Evolutionary conservation across 1,284 basidiomycete species (phyloP), one percentile per base, ranked within the genome.

Genomic region (Puccinia novopanici): DNA sequence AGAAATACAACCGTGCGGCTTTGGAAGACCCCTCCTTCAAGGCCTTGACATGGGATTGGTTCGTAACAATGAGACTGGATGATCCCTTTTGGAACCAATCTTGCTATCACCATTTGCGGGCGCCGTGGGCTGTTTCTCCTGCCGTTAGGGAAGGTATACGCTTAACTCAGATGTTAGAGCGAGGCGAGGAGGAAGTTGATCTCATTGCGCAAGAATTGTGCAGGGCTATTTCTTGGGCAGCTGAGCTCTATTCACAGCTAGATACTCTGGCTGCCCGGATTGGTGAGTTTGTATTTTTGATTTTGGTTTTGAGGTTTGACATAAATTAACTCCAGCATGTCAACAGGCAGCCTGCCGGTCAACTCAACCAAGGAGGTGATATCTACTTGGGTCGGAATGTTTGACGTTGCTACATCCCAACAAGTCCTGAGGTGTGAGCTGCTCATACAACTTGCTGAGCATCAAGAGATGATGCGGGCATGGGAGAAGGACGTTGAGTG

Each of bases 391-490:
- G 37, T 67, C 4, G 63, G 63, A 8, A 67, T 22, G n/a, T 40
- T 67, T 8, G 63, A 67, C 37, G 1, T n/a, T 8, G 37, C 40
- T 3, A 67, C 63, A 22, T 9, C 37, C 1, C 34, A 67, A 19
- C 37, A 67, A 42, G 63, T 67, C 8, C 37, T 67, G 12, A 67
- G 27, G 19, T 42, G 22, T 24, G 42, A 67, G 37, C 17, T 67
- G 30, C 45, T 17, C 42, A n/a, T 45, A 1, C 63, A 67, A 30
- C 63, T n/a, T 22, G 19, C 34, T 2, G 63, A 67, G 12, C 63
- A 67, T 45, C 63, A 67, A n/a, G 37, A 67, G 2, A 42, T 67
- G 63, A 67, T 67, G 63, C 63, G n/a, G 63, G 22, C n/a, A n/a
- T n/a, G n/a, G n/a, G n/a, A n/a, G n/a, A n/a, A n/a, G n/a, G n/a